phyloP scores from a whole-genome alignment of 139 green algal species.

The Chlorella ohadii region DNA sequence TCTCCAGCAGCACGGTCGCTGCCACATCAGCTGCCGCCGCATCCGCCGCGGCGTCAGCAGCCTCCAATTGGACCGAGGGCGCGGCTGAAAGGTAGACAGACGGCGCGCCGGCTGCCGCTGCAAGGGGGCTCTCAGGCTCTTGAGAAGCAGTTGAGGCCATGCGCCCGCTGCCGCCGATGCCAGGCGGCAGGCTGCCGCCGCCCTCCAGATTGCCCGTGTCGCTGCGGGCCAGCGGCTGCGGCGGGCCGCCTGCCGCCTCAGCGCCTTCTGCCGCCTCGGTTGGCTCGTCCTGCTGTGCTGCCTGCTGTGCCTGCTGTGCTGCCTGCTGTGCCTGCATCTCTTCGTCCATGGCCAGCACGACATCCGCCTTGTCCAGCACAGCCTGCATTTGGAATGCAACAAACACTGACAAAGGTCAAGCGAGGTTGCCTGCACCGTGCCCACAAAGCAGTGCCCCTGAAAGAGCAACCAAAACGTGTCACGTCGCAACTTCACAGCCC shows the following conservation, averaged over 20 bases:
- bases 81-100: slow-evolving; percentile 23
- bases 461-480: no score
- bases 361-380: slow-evolving; percentile 66
- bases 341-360: slow-evolving; percentile 34
- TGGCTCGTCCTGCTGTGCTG: background rate
- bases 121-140: background rate
- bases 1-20: slow-evolving; percentile 14
- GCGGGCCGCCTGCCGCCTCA: background rate
- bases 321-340: slow-evolving; percentile 14
- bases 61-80: slow-evolving; percentile 3
- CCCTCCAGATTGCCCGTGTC: background rate
- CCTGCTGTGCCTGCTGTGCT: slow-evolving; percentile 7
- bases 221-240: background rate
- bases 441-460: no score
- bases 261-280: background rate
- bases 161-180: background rate
- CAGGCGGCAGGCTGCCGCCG: background rate
- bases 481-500: no score
- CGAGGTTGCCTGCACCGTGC: no score
- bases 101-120: background rate
- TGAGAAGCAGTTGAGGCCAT: background rate
- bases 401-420: no score
- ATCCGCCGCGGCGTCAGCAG: background rate
- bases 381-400: background rate
- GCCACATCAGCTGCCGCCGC: slow-evolving; percentile 24